phyloP scores from a whole-genome alignment of 345 rosid genomes.

The Nephelium lappaceum region DNA sequence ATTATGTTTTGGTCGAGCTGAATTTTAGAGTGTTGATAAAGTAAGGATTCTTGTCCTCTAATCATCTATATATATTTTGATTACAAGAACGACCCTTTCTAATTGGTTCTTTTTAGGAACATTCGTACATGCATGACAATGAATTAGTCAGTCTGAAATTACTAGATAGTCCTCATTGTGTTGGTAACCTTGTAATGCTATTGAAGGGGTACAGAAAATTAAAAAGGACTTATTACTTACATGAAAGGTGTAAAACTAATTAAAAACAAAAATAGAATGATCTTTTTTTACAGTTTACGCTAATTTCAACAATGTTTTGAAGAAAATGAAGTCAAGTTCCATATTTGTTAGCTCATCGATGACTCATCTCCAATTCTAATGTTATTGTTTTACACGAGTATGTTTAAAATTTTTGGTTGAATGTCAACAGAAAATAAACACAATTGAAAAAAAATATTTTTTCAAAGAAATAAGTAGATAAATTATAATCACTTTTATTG shows the following conservation, averaged over 20 bases:
- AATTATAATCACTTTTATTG: no score
- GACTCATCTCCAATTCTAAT: background rate
- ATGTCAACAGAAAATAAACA: no score
- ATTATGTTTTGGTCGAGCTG: slow-evolving; percentile 48
- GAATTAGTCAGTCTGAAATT: slow-evolving; percentile 2
- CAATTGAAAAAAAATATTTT: no score
- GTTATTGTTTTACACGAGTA: background rate
- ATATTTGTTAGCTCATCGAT: background rate
- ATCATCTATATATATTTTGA: slow-evolving; percentile 13
- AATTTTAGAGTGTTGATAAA: slow-evolving; percentile 64
- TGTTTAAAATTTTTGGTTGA: no score
- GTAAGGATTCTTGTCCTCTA: slow-evolving; percentile 35
- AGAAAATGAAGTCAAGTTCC: background rate
- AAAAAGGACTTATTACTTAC: no score
- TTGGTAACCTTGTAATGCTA: no score
- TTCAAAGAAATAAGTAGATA: no score
- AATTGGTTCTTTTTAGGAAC: background rate
- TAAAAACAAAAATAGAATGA: no score
- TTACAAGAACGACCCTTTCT: slow-evolving; percentile 13
- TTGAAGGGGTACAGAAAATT: no score
- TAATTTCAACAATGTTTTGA: background rate
- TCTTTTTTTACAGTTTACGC: no score
- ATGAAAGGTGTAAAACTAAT: no score
- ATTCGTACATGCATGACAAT: slow-evolving; percentile 3
- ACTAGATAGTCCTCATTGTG: slow-evolving; percentile 6